Evolutionary conservation across 2,329 filamentous ascomycete genomes (phyloP), one percentile per base, ranked within the genome.

Genomic region (Plectosphaerella cucumerina): DNA sequence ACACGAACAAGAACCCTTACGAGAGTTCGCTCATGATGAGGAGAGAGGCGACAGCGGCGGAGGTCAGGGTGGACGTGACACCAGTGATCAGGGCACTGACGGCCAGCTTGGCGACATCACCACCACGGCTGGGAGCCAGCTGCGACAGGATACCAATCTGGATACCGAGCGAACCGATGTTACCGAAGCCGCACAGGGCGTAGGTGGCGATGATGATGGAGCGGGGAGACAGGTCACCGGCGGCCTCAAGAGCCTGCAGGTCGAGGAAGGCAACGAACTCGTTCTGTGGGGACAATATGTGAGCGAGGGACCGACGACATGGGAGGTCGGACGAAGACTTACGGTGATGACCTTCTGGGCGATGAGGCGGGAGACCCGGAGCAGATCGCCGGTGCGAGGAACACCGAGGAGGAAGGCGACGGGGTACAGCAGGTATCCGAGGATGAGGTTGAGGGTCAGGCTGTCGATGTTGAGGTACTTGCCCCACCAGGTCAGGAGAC

Each of bases 101-200:
- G 3, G 90, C 90, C 23, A 96, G 78, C 44, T 77, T 77, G 4
- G 88, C 85, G 11, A 96, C 86, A 59, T 94, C 88, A 52, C 86
- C 88, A 35, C 82, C 79, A 43, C 90, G 82, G 4, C 77, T 76
- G 1, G 90, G 90, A 0, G 89, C 86, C 54, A 96, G 82, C 71
- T 95, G 90, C 4, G 86, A 82, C 48, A 96, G 78, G 52, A 95
- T 89, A 74, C 90, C 90, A 54, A 96, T 94, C 70, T 96, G 90
- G 50, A 90, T 93, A 65, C 90, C 90, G 45, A 96, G 80, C 26
- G 89, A 93, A 49, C 88, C 87, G 59, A 96, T 87, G 73, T 96
- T 96, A 56, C 89, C 91, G 65, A 90, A 90, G 22, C 83, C 83
- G 69, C 90, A 95, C 57, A 92, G 80, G 18, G 89, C 88, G 64